A percentile compares a stretch with the other conserved stretches of the same genome.
These are phyloP conservation scores for Eucalyptus viminalis DNA, from an alignment of 345 rosid species.

Conservation along the genomic window DNA sequence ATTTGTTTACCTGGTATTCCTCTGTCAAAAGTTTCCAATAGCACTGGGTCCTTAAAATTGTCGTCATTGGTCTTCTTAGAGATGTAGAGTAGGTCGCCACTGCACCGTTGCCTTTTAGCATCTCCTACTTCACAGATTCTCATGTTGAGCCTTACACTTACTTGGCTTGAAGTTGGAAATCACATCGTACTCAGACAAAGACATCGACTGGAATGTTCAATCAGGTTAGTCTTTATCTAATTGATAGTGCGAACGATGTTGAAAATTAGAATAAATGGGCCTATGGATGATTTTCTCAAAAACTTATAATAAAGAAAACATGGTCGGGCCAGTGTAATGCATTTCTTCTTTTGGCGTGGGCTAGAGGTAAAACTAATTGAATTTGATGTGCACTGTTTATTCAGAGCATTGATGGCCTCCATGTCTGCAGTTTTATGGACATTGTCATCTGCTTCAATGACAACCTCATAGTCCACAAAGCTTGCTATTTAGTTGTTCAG, in stretches of 20 bases:
- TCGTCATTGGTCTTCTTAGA: too few relatives aligned
- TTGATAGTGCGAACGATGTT: not conserved
- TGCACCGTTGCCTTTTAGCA: not conserved
- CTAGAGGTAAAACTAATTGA: not conserved
- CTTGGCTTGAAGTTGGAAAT: conserved; percentile 2
- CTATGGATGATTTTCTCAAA: not conserved
- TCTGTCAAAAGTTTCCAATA: too few relatives aligned
- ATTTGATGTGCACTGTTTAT: not conserved
- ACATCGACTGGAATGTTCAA: conserved; percentile 14
- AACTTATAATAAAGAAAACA: not conserved
- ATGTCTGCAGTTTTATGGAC: conserved; percentile 24
- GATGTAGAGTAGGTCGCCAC: too few relatives aligned
- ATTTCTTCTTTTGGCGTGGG: not conserved
- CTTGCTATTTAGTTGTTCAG: conserved; percentile 32
- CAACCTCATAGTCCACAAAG: conserved; percentile 25
- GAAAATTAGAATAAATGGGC: not conserved
- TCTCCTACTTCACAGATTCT: not conserved
- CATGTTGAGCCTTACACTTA: not conserved
- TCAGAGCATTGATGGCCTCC: not conserved
- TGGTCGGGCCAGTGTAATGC: not conserved
- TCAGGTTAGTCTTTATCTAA: conserved; percentile 16
- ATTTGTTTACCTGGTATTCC: not conserved
- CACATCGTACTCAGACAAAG: conserved; percentile 6
- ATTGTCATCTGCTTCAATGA: conserved; percentile 25
- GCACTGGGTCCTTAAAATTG: too few relatives aligned